Conservation (phyloP, 192 early-diverging fungal species). For the Umbelopsis sp. region DNA sequence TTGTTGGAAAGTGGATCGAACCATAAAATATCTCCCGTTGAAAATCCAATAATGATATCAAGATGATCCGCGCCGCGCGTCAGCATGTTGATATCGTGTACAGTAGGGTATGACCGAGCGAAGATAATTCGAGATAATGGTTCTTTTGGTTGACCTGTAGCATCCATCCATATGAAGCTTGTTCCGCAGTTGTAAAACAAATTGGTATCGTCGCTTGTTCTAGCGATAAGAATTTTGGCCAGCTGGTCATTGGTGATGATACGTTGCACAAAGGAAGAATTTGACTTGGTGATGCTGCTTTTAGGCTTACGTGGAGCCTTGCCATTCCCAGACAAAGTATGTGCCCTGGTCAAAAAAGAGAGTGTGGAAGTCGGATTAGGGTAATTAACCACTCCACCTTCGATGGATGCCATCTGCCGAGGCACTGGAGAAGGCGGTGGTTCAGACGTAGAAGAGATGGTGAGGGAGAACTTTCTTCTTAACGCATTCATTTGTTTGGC, state of each 20-base stretch:
- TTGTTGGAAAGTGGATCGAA: slow-evolving; percentile 91
- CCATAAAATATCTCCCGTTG: slow-evolving; percentile 83
- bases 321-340: slow-evolving; percentile 17
- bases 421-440: not conserved
- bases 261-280: slow-evolving; percentile 72
- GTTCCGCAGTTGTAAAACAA: slow-evolving; percentile 77
- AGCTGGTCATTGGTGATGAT: slow-evolving; percentile 74
- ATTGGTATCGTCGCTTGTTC: slow-evolving; percentile 64
- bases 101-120: slow-evolving; percentile 75
- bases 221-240: slow-evolving; percentile 60
- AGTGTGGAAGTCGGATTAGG: slow-evolving; percentile 28
- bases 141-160: slow-evolving; percentile 64
- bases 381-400: slow-evolving; percentile 1
- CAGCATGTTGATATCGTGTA: slow-evolving; percentile 84
- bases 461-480: slow-evolving; percentile 9
- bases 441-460: slow-evolving; percentile 7
- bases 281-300: slow-evolving; percentile 73
- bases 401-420: slow-evolving; percentile 18
- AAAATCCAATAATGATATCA: slow-evolving; percentile 85
- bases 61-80: slow-evolving; percentile 76
- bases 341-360: slow-evolving; percentile 16
- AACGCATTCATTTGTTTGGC: not conserved
- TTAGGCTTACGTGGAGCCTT: slow-evolving; percentile 48
- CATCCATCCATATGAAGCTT: slow-evolving; percentile 75
- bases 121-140: slow-evolving; percentile 83